Evolutionary conservation across 139 green algal genomes (phyloP).

Genomic region (Trebouxia sp.): DNA sequence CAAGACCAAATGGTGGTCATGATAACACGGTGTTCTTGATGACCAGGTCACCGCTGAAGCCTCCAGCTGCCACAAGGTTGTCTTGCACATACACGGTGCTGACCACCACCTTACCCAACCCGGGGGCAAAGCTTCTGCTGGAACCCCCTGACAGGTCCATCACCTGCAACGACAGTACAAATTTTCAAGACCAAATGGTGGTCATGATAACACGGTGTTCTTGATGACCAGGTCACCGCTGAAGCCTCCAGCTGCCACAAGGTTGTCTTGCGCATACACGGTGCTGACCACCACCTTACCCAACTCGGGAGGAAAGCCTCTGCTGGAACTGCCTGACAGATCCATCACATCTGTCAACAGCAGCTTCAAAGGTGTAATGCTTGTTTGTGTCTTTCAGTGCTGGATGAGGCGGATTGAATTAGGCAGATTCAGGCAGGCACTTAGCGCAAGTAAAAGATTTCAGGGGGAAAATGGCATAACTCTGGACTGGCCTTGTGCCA

Average conservation of each 20-base stretch:
- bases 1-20: background rate
- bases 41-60: conserved; percentile 88
- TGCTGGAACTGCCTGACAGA: conserved; percentile 37
- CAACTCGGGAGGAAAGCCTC: conserved; percentile 24
- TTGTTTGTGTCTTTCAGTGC: too few species aligned
- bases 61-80: conserved; percentile 75
- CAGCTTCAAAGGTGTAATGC: too few species aligned
- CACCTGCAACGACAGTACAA: conserved; percentile 51
- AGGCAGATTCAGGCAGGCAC: too few species aligned
- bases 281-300: conserved; percentile 78
- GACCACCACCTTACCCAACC: conserved; percentile 65
- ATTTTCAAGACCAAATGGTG: background rate
- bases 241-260: conserved; percentile 85
- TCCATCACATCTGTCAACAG: conserved; percentile 51
- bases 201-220: background rate
- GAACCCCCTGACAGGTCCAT: conserved; percentile 46
- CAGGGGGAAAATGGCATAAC: too few species aligned
- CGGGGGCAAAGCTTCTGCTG: background rate
- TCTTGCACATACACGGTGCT: conserved; percentile 74
- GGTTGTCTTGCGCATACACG: conserved; percentile 61
- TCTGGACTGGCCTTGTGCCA: too few species aligned
- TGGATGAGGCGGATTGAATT: too few species aligned
- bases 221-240: conserved; percentile 80
- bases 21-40: conserved; percentile 36
- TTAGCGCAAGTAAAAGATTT: too few species aligned